Evolutionary conservation across 805 yeast species (phyloP).

Genomic region (Debaryomyces castellii): DNA sequence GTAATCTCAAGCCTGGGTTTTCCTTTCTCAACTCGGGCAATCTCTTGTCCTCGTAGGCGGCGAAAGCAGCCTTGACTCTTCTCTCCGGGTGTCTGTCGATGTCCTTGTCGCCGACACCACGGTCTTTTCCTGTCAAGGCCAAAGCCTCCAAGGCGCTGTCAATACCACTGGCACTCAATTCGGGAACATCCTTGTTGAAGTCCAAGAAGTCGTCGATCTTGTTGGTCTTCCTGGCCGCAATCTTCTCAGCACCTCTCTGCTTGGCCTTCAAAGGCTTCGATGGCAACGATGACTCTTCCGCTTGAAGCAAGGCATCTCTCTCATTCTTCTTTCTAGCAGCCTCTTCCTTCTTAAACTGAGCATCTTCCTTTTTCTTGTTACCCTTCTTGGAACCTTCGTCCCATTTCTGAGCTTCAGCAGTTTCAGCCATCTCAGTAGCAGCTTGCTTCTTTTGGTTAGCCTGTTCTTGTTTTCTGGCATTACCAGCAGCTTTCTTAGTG

Average conservation of each 20-base stretch:
- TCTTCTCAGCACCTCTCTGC: constrained; percentile 67
- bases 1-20: constrained; percentile 75
- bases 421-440: constrained; percentile 45
- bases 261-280: constrained; percentile 52
- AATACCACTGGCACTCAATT: constrained; percentile 69
- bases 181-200: constrained; percentile 46
- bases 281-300: constrained; percentile 65
- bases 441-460: constrained; percentile 58
- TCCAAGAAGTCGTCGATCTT: constrained; percentile 69
- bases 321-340: constrained; percentile 81
- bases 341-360: constrained; percentile 68
- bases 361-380: constrained; percentile 68
- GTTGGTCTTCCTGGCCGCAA: constrained; percentile 58
- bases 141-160: constrained; percentile 80
- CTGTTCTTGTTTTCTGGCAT: constrained; percentile 65
- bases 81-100: constrained; percentile 88
- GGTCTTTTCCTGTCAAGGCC: constrained; percentile 57
- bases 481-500: constrained; percentile 59
- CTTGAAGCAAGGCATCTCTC: constrained; percentile 63
- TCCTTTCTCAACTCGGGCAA: constrained; percentile 73
- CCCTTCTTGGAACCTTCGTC: constrained; percentile 68
- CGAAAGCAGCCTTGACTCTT: constrained; percentile 77
- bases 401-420: constrained; percentile 66
- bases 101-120: constrained; percentile 58
- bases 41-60: constrained; percentile 69